Evolutionary conservation across 495 filamentous ascomycete species (phyloP).

Genomic region (Aspergillus asperescens): DNA sequence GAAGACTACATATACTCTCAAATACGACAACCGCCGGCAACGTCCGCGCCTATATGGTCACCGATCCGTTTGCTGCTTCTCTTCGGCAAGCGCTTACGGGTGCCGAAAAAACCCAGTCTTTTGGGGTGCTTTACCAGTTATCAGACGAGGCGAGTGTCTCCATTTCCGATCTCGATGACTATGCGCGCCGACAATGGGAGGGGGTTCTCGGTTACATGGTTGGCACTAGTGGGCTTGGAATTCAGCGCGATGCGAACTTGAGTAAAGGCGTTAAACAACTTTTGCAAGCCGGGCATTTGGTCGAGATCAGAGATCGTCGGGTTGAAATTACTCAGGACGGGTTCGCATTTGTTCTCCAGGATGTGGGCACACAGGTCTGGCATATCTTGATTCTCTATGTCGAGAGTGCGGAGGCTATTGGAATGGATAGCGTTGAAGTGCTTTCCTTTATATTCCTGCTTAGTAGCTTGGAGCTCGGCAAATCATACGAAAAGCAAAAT

Average conservation of each 20-base stretch:
- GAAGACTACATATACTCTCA: slow-evolving; percentile 74
- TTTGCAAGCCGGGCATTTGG: slow-evolving; percentile 71
- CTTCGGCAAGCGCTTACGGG: slow-evolving; percentile 82
- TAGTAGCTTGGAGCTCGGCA: slow-evolving; percentile 86
- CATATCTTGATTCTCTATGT: slow-evolving; percentile 89
- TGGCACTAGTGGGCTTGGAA: slow-evolving; percentile 54
- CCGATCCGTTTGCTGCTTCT: slow-evolving; percentile 68
- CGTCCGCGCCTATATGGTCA: slow-evolving; percentile 62
- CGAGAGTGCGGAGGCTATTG: slow-evolving; percentile 69
- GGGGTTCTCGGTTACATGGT: slow-evolving; percentile 94
- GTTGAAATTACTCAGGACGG: slow-evolving; percentile 81
- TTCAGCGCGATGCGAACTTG: slow-evolving; percentile 49
- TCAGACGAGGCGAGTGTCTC: slow-evolving; percentile 54
- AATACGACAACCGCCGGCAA: slow-evolving; percentile 53
- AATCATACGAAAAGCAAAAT: slow-evolving; percentile 75
- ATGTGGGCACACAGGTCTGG: slow-evolving; percentile 96
- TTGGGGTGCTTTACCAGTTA: slow-evolving; percentile 73
- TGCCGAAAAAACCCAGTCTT: slow-evolving; percentile 76
- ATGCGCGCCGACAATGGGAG: slow-evolving; percentile 88
- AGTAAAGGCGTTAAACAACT: slow-evolving; percentile 78
- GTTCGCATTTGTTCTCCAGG: slow-evolving; percentile 90
- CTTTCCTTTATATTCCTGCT: slow-evolving; percentile 94
- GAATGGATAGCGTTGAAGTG: slow-evolving; percentile 85
- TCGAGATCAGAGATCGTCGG: slow-evolving; percentile 55
- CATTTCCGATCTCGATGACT: slow-evolving; percentile 71